phyloP scores from a whole-genome alignment of 257 asterid species.

The Agastache rugosa region DNA sequence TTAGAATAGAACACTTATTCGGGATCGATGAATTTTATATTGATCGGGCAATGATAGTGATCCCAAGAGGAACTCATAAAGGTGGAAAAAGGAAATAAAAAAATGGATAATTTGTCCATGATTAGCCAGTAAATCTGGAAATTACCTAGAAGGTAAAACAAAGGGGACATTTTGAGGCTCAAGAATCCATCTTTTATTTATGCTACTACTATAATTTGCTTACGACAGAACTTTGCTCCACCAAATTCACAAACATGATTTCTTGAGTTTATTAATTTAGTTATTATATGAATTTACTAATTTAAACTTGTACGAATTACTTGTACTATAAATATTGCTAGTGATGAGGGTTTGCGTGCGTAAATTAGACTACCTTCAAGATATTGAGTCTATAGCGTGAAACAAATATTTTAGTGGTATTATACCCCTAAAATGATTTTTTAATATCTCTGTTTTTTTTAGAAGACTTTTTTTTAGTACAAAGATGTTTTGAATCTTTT shows the following conservation, averaged over 20 bases:
- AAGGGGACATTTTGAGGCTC: slow-evolving; percentile 43
- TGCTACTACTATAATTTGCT: slow-evolving; percentile 8
- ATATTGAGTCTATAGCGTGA: no score
- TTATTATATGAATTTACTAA: not conserved
- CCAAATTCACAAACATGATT: not conserved
- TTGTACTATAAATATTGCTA: not conserved
- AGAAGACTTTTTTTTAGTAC: no score
- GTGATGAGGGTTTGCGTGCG: not conserved
- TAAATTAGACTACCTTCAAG: not conserved
- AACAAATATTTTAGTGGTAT: not conserved
- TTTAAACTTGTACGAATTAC: not conserved
- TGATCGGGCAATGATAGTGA: no score
- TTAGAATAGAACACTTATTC: no score
- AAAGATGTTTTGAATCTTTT: no score
- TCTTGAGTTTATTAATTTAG: not conserved
- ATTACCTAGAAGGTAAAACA: slow-evolving; percentile 28
- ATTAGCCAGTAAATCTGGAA: slow-evolving; percentile 19
- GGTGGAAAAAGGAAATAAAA: no score
- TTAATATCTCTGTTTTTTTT: no score
- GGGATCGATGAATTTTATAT: no score
- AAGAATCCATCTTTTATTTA: slow-evolving; percentile 24
- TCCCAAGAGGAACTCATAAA: no score
- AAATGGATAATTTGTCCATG: not conserved
- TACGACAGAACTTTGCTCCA: slow-evolving; percentile 18
- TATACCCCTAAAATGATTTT: no score